These are phyloP conservation scores for Clarireedia hainanense DNA, from an alignment of 2,329 filamentous ascomycete genomes.

Conservation along the genomic window DNA sequence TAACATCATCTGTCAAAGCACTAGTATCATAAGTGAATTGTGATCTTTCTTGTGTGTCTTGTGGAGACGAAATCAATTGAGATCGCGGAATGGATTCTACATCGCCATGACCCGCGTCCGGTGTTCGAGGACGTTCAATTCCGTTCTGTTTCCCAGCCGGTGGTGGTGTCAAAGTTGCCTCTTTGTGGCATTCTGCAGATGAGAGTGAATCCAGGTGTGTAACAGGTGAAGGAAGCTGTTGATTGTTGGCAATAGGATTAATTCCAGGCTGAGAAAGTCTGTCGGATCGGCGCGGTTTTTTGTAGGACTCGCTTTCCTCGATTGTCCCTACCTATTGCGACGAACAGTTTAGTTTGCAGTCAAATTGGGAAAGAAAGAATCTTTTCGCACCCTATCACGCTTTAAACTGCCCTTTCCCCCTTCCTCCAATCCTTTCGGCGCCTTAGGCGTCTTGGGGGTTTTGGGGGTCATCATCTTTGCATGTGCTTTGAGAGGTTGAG, in stretches of 20 bases:
- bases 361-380: neutral
- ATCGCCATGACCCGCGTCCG: conserved; percentile 23
- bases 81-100: too few species aligned
- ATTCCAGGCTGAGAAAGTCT: conserved; percentile 50
- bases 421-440: neutral
- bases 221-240: conserved; percentile 73
- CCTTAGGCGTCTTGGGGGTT: neutral
- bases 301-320: conserved; percentile 36
- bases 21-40: conserved; percentile 71
- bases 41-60: conserved; percentile 67
- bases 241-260: conserved; percentile 53
- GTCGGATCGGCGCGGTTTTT: conserved; percentile 77
- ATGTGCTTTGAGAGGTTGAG: neutral
- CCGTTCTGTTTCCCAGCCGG: conserved; percentile 52
- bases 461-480: neutral
- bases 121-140: conserved; percentile 32
- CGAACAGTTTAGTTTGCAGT: conserved; percentile 15
- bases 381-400: conserved; percentile 3
- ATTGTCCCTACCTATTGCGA: conserved; percentile 16
- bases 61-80: conserved; percentile 18
- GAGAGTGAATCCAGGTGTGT: conserved; percentile 60
- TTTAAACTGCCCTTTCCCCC: neutral
- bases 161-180: conserved; percentile 66
- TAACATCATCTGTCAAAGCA: conserved; percentile 70
- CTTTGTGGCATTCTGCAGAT: conserved; percentile 52